These are phyloP conservation scores for Calonectria pauciramosa DNA, from an alignment of 2,329 filamentous ascomycete species.

Conservation along the genomic window DNA sequence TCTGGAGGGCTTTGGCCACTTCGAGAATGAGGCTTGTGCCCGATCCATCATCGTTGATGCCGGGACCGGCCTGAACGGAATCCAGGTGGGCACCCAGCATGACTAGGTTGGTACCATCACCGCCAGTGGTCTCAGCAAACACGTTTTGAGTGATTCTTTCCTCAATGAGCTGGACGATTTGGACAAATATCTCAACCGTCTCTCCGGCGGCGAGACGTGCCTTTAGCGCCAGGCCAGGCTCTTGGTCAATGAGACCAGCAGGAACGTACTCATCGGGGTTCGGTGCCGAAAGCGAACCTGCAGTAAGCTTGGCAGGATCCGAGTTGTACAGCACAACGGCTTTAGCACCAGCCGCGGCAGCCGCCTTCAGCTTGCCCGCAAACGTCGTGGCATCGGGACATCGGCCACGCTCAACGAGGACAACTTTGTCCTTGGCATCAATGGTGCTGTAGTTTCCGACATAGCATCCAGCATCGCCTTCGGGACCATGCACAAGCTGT, in stretches of 20 bases:
- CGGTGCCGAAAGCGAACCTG: conserved; percentile 44
- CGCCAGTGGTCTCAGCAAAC: conserved; percentile 59
- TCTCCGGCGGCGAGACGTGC: conserved; percentile 50
- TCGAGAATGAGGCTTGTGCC: conserved; percentile 58
- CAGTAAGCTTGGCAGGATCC: conserved; percentile 47
- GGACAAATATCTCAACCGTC: conserved; percentile 50
- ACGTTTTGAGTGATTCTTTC: conserved; percentile 58
- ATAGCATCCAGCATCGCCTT: conserved; percentile 44
- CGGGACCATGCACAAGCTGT: conserved; percentile 45
- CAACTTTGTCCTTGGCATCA: conserved; percentile 48
- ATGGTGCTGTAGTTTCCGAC: conserved; percentile 43
- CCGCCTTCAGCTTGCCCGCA: conserved; percentile 48
- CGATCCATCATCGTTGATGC: conserved; percentile 62
- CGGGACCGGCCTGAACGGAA: conserved; percentile 58
- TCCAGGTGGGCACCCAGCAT: conserved; percentile 60
- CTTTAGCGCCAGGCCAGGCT: conserved; percentile 44
- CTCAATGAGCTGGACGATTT: conserved; percentile 53
- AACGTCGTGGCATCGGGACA: conserved; percentile 49
- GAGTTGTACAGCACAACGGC: conserved; percentile 51
- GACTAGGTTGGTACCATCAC: conserved; percentile 58
- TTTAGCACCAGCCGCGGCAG: conserved; percentile 46
- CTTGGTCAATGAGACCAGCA: conserved; percentile 48
- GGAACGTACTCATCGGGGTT: conserved; percentile 47
- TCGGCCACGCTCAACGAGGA: conserved; percentile 48
- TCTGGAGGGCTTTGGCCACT: conserved; percentile 53